phyloP scores from a whole-genome alignment of 371 early-diverging fungal genomes.

The Mortierella sp. region DNA sequence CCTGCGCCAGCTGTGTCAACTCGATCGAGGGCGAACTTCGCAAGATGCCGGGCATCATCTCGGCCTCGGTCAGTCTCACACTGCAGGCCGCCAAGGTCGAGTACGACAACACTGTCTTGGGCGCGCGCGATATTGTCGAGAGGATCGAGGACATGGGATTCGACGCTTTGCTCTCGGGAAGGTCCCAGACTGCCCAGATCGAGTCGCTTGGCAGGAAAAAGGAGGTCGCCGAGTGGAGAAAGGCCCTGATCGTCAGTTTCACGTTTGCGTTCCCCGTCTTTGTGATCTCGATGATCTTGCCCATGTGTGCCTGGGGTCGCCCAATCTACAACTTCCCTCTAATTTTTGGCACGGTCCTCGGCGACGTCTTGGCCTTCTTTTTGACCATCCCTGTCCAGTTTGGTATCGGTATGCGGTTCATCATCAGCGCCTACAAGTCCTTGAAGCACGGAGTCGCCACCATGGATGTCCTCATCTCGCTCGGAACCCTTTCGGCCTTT shows the following conservation, averaged over 20 bases:
- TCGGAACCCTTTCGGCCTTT: slow-evolving; percentile 92
- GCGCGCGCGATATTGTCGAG: slow-evolving; percentile 85
- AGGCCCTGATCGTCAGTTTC: slow-evolving; percentile 71
- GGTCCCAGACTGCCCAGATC: slow-evolving; percentile 81
- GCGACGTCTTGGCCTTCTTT: slow-evolving; percentile 65
- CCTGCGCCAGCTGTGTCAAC: slow-evolving; percentile 85
- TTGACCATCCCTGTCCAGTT: slow-evolving; percentile 92
- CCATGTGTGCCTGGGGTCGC: slow-evolving; percentile 68
- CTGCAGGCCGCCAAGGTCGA: slow-evolving; percentile 79
- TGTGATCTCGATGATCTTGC: slow-evolving; percentile 87
- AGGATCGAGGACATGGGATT: slow-evolving; percentile 91
- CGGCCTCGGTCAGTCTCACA: slow-evolving; percentile 81
- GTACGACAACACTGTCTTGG: slow-evolving; percentile 72
- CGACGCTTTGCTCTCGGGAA: slow-evolving; percentile 81
- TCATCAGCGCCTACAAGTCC: slow-evolving; percentile 83
- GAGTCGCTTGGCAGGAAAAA: slow-evolving; percentile 91
- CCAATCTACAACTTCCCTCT: slow-evolving; percentile 46
- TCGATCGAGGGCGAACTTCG: slow-evolving; percentile 79
- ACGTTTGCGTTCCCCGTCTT: slow-evolving; percentile 87
- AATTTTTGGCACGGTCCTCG: slow-evolving; percentile 75
- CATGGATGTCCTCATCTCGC: slow-evolving; percentile 94
- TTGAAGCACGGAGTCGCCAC: slow-evolving; percentile 86
- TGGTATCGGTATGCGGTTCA: slow-evolving; percentile 86
- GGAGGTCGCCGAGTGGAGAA: slow-evolving; percentile 89
- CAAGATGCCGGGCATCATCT: slow-evolving; percentile 72